Base-by-base conservation (phyloP, 768 basidiomycete genomes). In the Rhizopogon vinicolor region DNA sequence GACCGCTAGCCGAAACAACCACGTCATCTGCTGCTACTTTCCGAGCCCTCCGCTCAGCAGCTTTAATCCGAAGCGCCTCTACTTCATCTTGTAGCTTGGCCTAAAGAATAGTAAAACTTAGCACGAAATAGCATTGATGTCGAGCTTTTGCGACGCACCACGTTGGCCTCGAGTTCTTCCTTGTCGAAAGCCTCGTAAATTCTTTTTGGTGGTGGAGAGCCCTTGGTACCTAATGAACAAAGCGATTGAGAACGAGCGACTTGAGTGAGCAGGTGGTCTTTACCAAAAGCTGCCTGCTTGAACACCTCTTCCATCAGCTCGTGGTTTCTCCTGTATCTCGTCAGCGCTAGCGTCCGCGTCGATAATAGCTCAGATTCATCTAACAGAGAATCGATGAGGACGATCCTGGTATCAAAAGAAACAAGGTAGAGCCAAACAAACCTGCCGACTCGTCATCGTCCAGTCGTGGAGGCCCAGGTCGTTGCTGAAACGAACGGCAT, bases 251-350 rank as follows among this genome's bases (percentile, higher is more conserved):
- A 42, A 28, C 42, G 18, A 49, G 7, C 31, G 31, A 33, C 39
- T 25, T 14, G 29, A 0, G 6, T 1, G 25, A 9, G 3, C 12
- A 25, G 7, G 43, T 2, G 8, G 42, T 37, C 28, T 39, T 45
- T 49, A 60, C 89, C 82, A 62, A 83, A 87, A 1, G 86, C 87
- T 22, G 90, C 89, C 60, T 81, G 79, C 59, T 76, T 77, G 68
- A 93, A 91, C 1, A 93, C 86, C 42, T 87, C 87, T 63, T 86
- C 86, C 89, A 93, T 93, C 57, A 87, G 74, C 43, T 91, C 90
- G 62, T 92, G 89, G 62, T 93, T 93, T 6, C 89, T 83, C 60
- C 78, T 81, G 64, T 91, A 93, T 37, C 90, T 78, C 16, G 83
- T 79, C 37, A 87, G 63, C 7, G 91, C 87, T 14, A 91, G 75